These are phyloP conservation scores for Earliella scabrosa DNA, from an alignment of 1,284 basidiomycete genomes.

Conservation along the genomic window DNA sequence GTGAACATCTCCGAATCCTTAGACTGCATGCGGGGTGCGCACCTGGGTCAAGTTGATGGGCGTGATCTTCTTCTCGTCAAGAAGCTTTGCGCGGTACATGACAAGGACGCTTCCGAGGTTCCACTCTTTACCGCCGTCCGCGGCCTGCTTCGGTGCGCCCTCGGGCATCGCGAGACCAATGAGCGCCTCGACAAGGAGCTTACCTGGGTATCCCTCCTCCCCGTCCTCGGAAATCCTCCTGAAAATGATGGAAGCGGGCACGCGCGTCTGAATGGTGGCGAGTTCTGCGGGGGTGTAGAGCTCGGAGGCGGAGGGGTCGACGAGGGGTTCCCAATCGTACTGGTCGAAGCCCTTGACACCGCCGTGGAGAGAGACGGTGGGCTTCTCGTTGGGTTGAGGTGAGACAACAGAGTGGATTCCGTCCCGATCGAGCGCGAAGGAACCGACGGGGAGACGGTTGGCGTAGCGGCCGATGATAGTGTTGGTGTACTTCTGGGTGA, in stretches of 20 bases:
- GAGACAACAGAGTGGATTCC: conserved; percentile 54
- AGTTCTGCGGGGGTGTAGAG: conserved; percentile 65
- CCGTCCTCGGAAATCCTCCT: conserved; percentile 62
- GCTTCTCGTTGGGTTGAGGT: conserved; percentile 50
- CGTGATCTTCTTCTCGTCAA: conserved; percentile 56
- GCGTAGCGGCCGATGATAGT: conserved; percentile 74
- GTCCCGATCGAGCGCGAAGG: conserved; percentile 55
- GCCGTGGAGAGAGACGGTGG: conserved; percentile 72
- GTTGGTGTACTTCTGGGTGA: conserved; percentile 69
- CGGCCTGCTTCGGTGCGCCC: conserved; percentile 36
- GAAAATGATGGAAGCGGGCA: conserved; percentile 54
- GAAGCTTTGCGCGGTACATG: conserved; percentile 68
- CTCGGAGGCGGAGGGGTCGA: conserved; percentile 43
- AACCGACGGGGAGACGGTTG: conserved; percentile 69
- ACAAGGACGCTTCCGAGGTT: conserved; percentile 66
- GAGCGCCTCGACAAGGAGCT: conserved; percentile 61
- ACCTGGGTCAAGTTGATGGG: conserved; percentile 79
- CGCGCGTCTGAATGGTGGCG: conserved; percentile 39
- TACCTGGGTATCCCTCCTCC: conserved; percentile 71
- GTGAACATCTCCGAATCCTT: background rate
- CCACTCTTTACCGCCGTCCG: conserved; percentile 40
- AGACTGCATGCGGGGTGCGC: conserved; percentile 11
- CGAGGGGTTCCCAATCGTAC: conserved; percentile 53
- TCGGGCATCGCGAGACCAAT: conserved; percentile 56
- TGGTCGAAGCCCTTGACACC: conserved; percentile 69